phyloP scores from a whole-genome alignment of 768 basidiomycete species.

The Mycena capillaripes region DNA sequence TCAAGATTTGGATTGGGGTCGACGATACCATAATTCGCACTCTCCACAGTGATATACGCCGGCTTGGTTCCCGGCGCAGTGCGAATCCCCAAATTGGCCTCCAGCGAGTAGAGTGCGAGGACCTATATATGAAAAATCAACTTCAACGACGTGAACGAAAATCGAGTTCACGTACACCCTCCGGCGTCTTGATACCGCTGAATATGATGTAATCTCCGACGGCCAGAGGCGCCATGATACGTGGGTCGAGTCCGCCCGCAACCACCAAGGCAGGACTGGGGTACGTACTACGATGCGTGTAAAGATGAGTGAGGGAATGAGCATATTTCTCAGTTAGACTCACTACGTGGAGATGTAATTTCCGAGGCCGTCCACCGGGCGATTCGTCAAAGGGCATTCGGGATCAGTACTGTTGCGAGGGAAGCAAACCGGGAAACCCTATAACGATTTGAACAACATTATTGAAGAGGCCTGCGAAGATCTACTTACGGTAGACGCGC shows the following conservation, averaged over 20 bases:
- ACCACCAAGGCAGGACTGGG: conserved; percentile 28
- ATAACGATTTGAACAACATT: background rate
- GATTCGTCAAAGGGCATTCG: conserved; percentile 6
- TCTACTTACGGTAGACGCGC: conserved; percentile 30
- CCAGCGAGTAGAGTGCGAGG: conserved; percentile 27
- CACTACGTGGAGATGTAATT: background rate
- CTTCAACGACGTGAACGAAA: background rate
- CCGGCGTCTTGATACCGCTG: too few species aligned
- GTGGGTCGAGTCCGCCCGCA: background rate
- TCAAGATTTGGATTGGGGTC: background rate
- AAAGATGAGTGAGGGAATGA: background rate
- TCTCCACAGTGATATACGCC: too few species aligned
- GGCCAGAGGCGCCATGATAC: background rate
- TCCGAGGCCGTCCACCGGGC: background rate
- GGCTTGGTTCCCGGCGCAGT: conserved; percentile 40
- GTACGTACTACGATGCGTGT: background rate
- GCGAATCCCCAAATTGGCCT: conserved; percentile 37
- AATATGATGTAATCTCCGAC: too few species aligned
- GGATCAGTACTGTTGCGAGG: conserved; percentile 4
- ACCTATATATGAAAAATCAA: background rate
- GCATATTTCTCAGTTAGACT: background rate
- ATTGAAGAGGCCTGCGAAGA: too few species aligned
- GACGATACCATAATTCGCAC: background rate
- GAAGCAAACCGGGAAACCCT: conserved; percentile 20
- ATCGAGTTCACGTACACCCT: too few species aligned